Conservation (phyloP, 768 basidiomycete genomes). For the Lyophyllum semitale region DNA sequence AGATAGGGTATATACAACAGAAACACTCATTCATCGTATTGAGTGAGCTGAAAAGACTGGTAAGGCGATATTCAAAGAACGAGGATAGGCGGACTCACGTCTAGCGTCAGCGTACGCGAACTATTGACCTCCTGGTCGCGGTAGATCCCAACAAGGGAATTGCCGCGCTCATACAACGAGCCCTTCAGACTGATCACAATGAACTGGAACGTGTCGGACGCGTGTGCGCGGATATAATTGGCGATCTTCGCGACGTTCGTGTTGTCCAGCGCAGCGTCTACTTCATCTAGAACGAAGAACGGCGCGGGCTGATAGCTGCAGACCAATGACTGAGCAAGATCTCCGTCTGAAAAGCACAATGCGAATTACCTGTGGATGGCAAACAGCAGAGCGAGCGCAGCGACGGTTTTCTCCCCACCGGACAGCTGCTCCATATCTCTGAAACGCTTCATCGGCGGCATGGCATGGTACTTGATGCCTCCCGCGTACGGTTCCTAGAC, state of each 20-base stretch:
- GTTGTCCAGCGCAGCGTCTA: conserved; percentile 96
- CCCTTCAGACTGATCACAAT: conserved; percentile 97
- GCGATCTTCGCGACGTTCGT: conserved; percentile 98
- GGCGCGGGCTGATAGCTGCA: conserved; percentile 91
- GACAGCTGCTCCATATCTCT: conserved; percentile 99
- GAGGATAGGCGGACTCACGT: conserved; percentile 52
- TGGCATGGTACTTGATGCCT: conserved; percentile 98
- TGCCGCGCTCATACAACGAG: conserved; percentile 86
- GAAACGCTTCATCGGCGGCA: conserved; percentile 99
- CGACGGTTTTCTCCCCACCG: conserved; percentile 98
- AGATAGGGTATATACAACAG: neutral
- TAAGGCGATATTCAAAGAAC: neutral
- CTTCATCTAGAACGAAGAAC: conserved; percentile 98
- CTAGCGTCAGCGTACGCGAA: conserved; percentile 87
- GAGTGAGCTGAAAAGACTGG: conserved; percentile 47
- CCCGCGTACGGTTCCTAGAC: conserved; percentile 61
- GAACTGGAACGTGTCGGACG: conserved; percentile 88
- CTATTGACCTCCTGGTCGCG: conserved; percentile 94
- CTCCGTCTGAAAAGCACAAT: neutral
- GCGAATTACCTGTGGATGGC: conserved; percentile 85
- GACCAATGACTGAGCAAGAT: neutral
- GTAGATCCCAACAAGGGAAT: conserved; percentile 92
- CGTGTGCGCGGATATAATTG: conserved; percentile 85
- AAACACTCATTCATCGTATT: conserved; percentile 53
- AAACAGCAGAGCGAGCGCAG: conserved; percentile 93